Evolutionary conservation across 2,329 filamentous ascomycete species (phyloP), one percentile per base, ranked within the genome.

Genomic region (Sclerotiophoma versabilis): DNA sequence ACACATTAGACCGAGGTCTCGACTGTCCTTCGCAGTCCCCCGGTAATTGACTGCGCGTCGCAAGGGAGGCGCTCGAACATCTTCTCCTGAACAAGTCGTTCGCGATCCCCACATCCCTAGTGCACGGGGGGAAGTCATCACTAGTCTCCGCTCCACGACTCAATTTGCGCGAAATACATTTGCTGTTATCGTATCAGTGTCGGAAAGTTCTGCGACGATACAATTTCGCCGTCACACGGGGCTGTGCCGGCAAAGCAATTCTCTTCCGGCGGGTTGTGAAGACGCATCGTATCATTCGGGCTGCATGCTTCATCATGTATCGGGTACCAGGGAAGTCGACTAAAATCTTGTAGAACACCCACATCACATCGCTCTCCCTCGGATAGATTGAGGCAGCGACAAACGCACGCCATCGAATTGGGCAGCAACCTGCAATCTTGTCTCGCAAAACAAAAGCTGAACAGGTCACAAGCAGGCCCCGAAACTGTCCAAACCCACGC

Each of bases 91-190:
- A 49, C 33, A 32, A 49, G 38, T 33, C 29, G 43, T 38, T 38
- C 50, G 43, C 44, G 43, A 47, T 48, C 43, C 38, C 50, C 50
- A 38, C 44, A 32, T n/a, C 26, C 43, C 39, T 72, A 69, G 69
- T 60, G 62, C 55, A 66, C 69, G 70, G 69, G 70, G 68, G 69
- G 68, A 68, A 63, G 36, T 45, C 26, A 20, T 34, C 25, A 38
- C 46, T 65, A 55, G 58, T 52, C 59, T 65, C 69, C 69, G 66
- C 61, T 54, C 38, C 33, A 33, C 39, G 44, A 39, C 33, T 39
- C 51, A 39, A 37, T 44, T 54, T 57, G 55, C 61, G 58, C 54
- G 61, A 64, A 58, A 64, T 63, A 58, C 45, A 54, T 59, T 56
- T 39, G 33, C 49, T 47, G 45, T 42, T 56, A 54, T 60, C 53